Base-by-base conservation (phyloP, 768 basidiomycete species). In the Mrakia blollopis region DNA sequence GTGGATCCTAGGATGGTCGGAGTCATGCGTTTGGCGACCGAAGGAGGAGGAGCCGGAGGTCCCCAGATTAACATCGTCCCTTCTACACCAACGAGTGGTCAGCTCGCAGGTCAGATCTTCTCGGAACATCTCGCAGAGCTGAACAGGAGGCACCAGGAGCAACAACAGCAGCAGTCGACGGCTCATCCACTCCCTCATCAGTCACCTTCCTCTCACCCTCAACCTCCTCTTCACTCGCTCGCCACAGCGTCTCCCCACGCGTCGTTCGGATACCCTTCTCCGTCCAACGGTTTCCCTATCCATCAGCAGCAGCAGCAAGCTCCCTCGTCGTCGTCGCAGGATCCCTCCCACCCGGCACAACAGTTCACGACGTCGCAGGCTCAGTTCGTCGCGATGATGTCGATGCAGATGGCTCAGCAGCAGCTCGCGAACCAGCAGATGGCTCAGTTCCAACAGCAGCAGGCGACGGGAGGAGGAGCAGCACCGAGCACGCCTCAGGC, bases 51-150 rank as follows among this genome's bases (percentile, higher is more conserved):
- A 18, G 39, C 50, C n/a, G 70, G 70, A 25, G 70, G 70, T n/a
- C 73, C 62, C 25, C 73, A 74, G 44, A 74, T 74, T 62, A 74
- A 74, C 60, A 74, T 74, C 44, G 73, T 74, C 9, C 73, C 73
- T 14, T 62, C 60, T 13, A 74, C 73, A 32, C 73, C 73, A 16
- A 74, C 73, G 41, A 74, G 70, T 35, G 70, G 70, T 72, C 70
- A 72, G 54, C 54, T 72, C 28, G 70, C 70, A 39, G 47, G 50
- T 30, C 47, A 72, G n/a, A 41, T 47, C 39, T 72, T 72, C 35
- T 72, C 70, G 8, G 28, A 72, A 28, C 47, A 52, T 9, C 54
- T 72, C 30, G 70, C 47, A 25, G 54, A 72, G 70, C 47, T 72
- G 39, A 72, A 72, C 10, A 47, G 54, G 28, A 41, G 35, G 10